Evolutionary conservation across 257 asterid species (phyloP), one percentile per base, ranked within the genome.

Genomic region (Plantago ovata): DNA sequence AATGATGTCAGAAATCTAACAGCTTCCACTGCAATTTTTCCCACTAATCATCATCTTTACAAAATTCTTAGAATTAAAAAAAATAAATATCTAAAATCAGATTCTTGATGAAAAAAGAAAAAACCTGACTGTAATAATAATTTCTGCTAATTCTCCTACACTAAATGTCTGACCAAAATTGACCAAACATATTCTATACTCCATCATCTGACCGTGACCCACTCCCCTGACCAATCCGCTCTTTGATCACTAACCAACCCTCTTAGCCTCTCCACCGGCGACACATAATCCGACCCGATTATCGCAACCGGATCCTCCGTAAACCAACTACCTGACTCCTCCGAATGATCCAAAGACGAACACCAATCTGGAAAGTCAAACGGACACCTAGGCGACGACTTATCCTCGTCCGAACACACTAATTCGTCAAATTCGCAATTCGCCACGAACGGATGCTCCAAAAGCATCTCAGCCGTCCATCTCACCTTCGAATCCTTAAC

Each of bases 181-280:
- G 68, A 60, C 54, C 28, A 15, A 64, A 38, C 36, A 28, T 24
- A 36, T 58, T 58, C 7, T 9, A 13, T 32, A 14, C 23, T 38
- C 41, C 63, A 49, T 78, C 82, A 80, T 75, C 96, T 82, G n/a
- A 82, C 41, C 32, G 70, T 73, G 77, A 83, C 55, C 96, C 96
- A 88, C 20, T 67, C 87, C 15, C 69, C 85, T 8, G 81, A 69
- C 86, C 91, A 81, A 63, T 74, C 56, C 22, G 72, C 75, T 7
- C 45, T 53, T 48, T 59, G 75, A 19, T 68, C 68, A 11, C 64
- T 16, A 0, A 69, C 50, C 1, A 85, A 50, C 43, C n/a, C 59
- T 56, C 33, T 67, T 68, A 88, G 62, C 82, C 89, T 61, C 46
- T 64, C 75, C 38, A 69, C 79, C 64, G 84, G 66, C 45, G 77